A percentile compares a stretch with the other conserved stretches of the same genome.
Evolutionary conservation across 257 asterid species (phyloP).

Genomic region (Penstemon barbatus): DNA sequence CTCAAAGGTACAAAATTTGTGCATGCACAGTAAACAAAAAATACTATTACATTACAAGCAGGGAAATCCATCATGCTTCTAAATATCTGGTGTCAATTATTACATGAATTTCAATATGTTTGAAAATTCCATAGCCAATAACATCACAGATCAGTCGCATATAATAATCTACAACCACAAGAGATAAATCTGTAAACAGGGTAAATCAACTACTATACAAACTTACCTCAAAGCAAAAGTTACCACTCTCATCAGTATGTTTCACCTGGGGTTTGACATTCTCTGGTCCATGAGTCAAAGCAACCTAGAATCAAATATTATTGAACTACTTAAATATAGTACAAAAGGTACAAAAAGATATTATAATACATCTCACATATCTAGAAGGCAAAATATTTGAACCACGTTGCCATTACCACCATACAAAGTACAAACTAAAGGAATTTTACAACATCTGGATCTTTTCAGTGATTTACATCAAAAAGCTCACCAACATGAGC

Average conservation of each 20-base stretch:
- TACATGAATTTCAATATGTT: too few species aligned
- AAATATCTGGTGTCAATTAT: too few species aligned
- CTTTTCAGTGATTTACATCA: conserved; percentile 20
- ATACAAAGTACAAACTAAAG: not conserved
- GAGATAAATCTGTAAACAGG: conserved; percentile 19
- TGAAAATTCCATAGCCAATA: not conserved
- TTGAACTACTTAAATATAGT: conserved; percentile 25
- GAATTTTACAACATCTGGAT: not conserved
- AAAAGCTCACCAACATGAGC: conserved; percentile 1
- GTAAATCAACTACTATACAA: conserved; percentile 19
- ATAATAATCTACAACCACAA: not conserved
- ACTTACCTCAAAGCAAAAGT: conserved; percentile 89
- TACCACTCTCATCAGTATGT: conserved; percentile 69
- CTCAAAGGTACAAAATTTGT: too few species aligned
- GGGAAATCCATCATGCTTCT: too few species aligned
- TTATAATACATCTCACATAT: conserved; percentile 22
- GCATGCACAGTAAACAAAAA: too few species aligned
- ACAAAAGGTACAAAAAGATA: not conserved
- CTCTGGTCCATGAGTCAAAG: conserved; percentile 96
- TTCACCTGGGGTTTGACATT: conserved; percentile 84
- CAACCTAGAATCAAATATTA: conserved; percentile 55
- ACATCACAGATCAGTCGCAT: not conserved
- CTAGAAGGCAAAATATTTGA: not conserved
- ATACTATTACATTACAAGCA: too few species aligned
- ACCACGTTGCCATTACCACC: conserved; percentile 17